Evolutionary conservation across 2,329 filamentous ascomycete genomes (phyloP), one percentile per base, ranked within the genome.

Genomic region (Leptographium wingfieldii): DNA sequence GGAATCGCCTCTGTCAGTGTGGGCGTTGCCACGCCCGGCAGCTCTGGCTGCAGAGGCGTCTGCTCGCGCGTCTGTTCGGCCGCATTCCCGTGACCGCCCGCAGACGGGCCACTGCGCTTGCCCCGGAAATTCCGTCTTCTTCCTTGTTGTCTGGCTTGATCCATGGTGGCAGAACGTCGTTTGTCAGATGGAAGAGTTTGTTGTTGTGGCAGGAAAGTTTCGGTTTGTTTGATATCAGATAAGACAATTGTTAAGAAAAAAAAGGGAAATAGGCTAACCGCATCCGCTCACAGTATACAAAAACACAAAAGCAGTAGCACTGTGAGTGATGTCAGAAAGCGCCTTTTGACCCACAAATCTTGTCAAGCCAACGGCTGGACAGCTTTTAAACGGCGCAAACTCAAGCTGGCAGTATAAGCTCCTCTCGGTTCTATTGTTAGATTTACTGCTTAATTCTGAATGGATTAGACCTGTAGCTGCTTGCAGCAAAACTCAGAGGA

Each of bases 1-100:
- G 76, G 76, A 2, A 77, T 69, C 14, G 69, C 61, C 56, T 70
- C 71, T 12, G 70, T 69, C 31, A 74, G 69, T 33, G 70, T 67
- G 51, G 73, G 72, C 53, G 70, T 69, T 0, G 69, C 61, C n/a
- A 64, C 61, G 12, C 59, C 61, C 1, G 58, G 56, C 1, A 52
- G 40, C 38, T 11, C 43, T 46, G 16, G n/a, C 33, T 19, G 52
- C 57, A 22, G 58, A 56, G 2, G 49, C 38, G 38, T 27, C 19
- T 31, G 16, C 25, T 5, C 12, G 4, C 14, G 49, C 27, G 49
- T 12, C 51, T n/a, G 29, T 22, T 11, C 25, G 53, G 33, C 43
- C 58, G 27, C 16, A 5, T 14, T 3, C 11, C 22, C 29, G 40
- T 40, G 10, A 3, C 6, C 55, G 3, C 35, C 35, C 4, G 12